Conservation (phyloP, 2,329 filamentous ascomycete genomes). For the Fusarium concolor region DNA sequence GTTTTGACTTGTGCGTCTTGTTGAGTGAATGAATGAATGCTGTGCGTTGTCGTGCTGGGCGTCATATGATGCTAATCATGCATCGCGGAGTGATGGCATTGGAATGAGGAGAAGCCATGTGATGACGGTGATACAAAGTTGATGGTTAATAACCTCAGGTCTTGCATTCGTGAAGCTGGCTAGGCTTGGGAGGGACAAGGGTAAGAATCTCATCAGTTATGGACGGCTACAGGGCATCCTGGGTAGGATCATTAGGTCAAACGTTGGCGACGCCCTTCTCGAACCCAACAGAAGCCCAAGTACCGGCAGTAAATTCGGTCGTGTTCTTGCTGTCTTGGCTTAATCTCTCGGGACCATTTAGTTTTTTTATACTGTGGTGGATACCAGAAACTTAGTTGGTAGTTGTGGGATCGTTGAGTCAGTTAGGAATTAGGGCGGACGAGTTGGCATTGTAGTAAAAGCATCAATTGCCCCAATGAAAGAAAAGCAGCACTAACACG, state of each 20-base stretch:
- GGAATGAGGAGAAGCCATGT: conserved; percentile 27
- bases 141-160: conserved; percentile 11
- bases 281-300: conserved; percentile 25
- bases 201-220: conserved; percentile 7
- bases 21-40: background rate
- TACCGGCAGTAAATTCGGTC: conserved; percentile 19
- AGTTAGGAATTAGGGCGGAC: conserved; percentile 22
- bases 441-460: conserved; percentile 9
- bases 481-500: background rate
- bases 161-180: conserved; percentile 24
- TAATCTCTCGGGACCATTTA: conserved; percentile 25
- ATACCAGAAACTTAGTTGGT: background rate
- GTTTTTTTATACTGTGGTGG: conserved; percentile 26
- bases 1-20: background rate
- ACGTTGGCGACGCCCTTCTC: conserved; percentile 12
- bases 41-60: conserved; percentile 11
- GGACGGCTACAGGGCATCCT: conserved; percentile 11
- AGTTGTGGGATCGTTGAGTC: conserved; percentile 31
- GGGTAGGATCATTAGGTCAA: conserved; percentile 7
- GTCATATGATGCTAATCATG: conserved; percentile 32
- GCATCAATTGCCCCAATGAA: background rate
- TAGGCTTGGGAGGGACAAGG: conserved; percentile 13
- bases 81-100: conserved; percentile 30
- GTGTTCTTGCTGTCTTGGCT: conserved; percentile 17
- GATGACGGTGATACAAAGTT: conserved; percentile 8